Conservation (phyloP, 352 stramenopile genomes). For the Phytophthora brassicae region DNA sequence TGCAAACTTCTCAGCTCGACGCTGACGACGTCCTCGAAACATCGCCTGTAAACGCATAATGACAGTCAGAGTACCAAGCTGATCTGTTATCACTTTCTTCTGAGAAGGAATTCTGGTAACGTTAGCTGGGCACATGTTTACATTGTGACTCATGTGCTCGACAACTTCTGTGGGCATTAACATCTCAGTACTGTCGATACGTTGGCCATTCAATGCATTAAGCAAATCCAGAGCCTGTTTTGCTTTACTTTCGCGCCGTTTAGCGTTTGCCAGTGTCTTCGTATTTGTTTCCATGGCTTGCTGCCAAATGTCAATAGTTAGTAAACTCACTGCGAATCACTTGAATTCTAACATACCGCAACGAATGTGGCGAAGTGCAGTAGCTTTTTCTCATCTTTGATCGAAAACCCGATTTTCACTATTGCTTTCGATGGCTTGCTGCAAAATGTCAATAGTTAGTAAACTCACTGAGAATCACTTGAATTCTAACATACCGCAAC, state of each 20-base stretch:
- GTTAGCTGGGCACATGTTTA: conserved; percentile 10
- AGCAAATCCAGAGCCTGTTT: conserved; percentile 58
- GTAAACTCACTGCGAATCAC: background rate
- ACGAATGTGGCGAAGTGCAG: conserved; percentile 64
- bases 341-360: conserved; percentile 26
- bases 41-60: conserved; percentile 39
- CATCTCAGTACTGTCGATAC: conserved; percentile 7
- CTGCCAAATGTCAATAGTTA: conserved; percentile 20
- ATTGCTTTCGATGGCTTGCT: conserved; percentile 32
- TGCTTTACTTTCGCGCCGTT: conserved; percentile 47
- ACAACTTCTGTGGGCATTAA: conserved; percentile 1
- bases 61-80: conserved; percentile 25
- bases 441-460: no score
- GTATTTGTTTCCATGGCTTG: conserved; percentile 54
- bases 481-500: conserved; percentile 37
- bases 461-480: no score
- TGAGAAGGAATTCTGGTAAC: conserved; percentile 10
- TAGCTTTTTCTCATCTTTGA: conserved; percentile 68
- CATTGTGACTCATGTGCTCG: background rate
- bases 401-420: conserved; percentile 41
- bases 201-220: conserved; percentile 54
- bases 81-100: conserved; percentile 10
- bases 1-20: conserved; percentile 29
- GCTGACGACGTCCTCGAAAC: conserved; percentile 34
- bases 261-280: conserved; percentile 41